Percentiles rank a stretch among this genome's conserved stretches.
Evolutionary conservation across 179 eudicot species (phyloP).

Genomic region (Vitellaria paradoxa): DNA sequence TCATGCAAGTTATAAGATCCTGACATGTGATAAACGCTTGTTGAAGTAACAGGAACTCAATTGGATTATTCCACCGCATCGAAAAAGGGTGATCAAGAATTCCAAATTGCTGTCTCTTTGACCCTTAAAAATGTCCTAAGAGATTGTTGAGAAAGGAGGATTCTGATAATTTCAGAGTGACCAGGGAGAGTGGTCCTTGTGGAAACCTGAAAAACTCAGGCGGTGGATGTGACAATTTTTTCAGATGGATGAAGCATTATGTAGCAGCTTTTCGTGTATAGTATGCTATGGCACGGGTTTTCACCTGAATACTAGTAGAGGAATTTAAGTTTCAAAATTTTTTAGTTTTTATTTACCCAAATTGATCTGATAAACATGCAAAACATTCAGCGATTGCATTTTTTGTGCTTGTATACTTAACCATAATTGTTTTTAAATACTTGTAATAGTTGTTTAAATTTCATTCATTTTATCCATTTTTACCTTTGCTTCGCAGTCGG

Average conservation of each 20-base stretch:
- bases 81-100: background rate
- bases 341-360: background rate
- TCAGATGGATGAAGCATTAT: background rate
- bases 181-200: background rate
- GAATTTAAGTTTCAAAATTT: no score
- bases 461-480: background rate
- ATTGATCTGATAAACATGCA: background rate
- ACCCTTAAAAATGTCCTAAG: background rate
- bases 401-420: slow-evolving; percentile 7
- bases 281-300: background rate
- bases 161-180: background rate
- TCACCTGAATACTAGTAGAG: background rate
- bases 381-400: background rate
- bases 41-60: background rate
- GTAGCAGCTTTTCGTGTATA: background rate
- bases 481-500: no score
- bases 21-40: slow-evolving; percentile 64
- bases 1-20: slow-evolving; percentile 75
- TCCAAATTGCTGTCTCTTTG: background rate
- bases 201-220: background rate
- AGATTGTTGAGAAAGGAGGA: background rate
- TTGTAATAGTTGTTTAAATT: background rate
- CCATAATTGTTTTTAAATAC: background rate
- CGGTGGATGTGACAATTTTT: background rate
- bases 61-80: background rate